Conservation (phyloP, 306 rosid species). For the Acmispon strigosus region DNA sequence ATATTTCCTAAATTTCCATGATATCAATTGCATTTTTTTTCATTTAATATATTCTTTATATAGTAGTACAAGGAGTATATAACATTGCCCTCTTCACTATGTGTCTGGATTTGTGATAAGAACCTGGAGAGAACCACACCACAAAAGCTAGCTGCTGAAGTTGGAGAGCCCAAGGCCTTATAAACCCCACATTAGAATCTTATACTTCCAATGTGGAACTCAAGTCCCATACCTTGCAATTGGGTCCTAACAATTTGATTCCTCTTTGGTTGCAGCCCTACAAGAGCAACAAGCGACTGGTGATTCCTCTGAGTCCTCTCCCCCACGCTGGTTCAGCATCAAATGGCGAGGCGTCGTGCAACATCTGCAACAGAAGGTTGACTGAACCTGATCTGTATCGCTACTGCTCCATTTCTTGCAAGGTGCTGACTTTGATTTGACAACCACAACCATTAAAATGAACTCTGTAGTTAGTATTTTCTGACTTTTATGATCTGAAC, state of each 20-base stretch:
- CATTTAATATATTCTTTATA: no score
- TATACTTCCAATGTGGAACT: no score
- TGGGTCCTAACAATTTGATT: no score
- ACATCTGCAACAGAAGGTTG: slow-evolving; percentile 29
- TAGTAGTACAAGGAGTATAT: no score
- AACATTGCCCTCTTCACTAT: not conserved
- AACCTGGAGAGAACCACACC: no score
- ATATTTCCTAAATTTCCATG: no score
- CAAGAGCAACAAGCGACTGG: slow-evolving; percentile 31
- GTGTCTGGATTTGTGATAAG: not conserved
- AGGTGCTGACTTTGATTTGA: slow-evolving; percentile 25
- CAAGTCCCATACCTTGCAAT: no score
- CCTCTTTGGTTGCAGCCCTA: slow-evolving; percentile 30
- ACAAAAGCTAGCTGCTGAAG: no score
- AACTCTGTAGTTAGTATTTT: not conserved
- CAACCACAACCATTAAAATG: not conserved
- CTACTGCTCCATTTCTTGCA: slow-evolving; percentile 45
- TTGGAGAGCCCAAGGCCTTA: no score
- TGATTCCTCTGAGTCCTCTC: slow-evolving; percentile 40
- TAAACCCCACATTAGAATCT: no score
- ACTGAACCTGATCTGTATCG: slow-evolving; percentile 21
- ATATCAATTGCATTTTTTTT: no score
- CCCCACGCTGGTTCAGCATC: slow-evolving; percentile 10
- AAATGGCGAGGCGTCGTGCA: slow-evolving; percentile 19
- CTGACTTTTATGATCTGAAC: not conserved